These are phyloP conservation scores for Leccinum rimulosum DNA, from an alignment of 768 basidiomycete species.

Conservation along the genomic window DNA sequence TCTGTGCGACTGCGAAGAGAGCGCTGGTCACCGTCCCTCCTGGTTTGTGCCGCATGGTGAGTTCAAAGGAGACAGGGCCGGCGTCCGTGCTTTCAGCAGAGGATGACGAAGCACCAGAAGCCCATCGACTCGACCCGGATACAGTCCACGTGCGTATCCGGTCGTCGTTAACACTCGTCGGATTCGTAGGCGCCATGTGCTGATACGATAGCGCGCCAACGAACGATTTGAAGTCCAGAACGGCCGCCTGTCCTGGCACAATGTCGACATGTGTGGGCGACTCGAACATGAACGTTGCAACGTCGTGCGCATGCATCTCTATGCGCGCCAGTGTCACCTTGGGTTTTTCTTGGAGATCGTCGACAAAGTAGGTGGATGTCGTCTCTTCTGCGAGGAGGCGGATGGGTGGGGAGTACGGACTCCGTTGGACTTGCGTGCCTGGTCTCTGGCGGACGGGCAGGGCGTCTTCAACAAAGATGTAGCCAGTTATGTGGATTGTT, in stretches of 20 bases:
- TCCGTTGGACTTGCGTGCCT: constrained; percentile 29
- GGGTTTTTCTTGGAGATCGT: constrained; percentile 22
- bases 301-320: constrained; percentile 41
- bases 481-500: constrained; percentile 49
- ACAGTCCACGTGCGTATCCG: constrained; percentile 67
- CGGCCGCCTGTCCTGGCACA: constrained; percentile 49
- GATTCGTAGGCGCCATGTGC: constrained; percentile 53
- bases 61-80: constrained; percentile 27
- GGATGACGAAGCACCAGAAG: background rate
- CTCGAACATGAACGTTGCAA: constrained; percentile 57
- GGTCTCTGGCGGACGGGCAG: constrained; percentile 51
- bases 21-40: constrained; percentile 54
- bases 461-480: constrained; percentile 50
- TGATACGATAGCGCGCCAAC: constrained; percentile 47
- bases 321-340: constrained; percentile 35
- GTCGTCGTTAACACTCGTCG: constrained; percentile 58
- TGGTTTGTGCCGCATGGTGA: constrained; percentile 58
- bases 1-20: constrained; percentile 48
- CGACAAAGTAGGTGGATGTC: constrained; percentile 28
- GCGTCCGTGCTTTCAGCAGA: background rate
- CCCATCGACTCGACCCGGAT: constrained; percentile 33
- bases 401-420: constrained; percentile 62
- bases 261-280: constrained; percentile 34
- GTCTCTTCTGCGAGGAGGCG: constrained; percentile 52
- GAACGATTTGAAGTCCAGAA: constrained; percentile 53